Conservation (phyloP, 164 flowering plant species). For the Chimonanthus salicifolius region DNA sequence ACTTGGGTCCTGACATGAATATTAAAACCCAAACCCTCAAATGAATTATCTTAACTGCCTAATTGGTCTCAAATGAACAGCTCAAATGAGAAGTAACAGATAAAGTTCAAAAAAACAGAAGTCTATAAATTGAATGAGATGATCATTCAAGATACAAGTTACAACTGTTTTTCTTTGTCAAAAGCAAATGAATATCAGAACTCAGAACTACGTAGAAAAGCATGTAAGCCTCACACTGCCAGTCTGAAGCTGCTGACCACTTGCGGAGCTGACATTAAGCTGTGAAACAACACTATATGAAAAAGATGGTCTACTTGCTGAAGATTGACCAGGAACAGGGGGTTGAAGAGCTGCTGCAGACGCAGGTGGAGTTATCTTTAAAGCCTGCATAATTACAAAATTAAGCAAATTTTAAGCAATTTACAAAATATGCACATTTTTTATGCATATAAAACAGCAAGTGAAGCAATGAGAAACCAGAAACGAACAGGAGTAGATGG, state of each 20-base stretch:
- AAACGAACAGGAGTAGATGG: constrained; percentile 27
- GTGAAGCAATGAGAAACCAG: not conserved
- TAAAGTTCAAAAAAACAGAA: not conserved
- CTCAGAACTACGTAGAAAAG: too few relatives aligned
- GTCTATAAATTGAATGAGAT: not conserved
- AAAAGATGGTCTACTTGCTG: constrained; percentile 26
- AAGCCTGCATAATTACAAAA: constrained; percentile 12
- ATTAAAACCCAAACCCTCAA: not conserved
- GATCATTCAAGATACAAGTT: not conserved
- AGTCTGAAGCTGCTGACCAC: constrained; percentile 22
- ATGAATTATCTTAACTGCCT: not conserved
- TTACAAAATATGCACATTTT: not conserved
- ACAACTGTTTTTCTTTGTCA: not conserved
- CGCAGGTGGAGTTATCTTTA: constrained; percentile 14
- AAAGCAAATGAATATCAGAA: constrained; percentile 2
- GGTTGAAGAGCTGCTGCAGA: constrained; percentile 22
- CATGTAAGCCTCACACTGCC: constrained; percentile 21
- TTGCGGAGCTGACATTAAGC: constrained; percentile 18
- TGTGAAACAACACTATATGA: constrained; percentile 26
- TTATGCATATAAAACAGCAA: not conserved
- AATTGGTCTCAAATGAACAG: not conserved
- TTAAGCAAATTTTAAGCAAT: not conserved
- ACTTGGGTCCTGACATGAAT: not conserved
- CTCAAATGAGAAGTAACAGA: not conserved
- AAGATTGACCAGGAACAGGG: constrained; percentile 22